phyloP scores from a whole-genome alignment of 768 basidiomycete species.

The Leccinum obscurum region DNA sequence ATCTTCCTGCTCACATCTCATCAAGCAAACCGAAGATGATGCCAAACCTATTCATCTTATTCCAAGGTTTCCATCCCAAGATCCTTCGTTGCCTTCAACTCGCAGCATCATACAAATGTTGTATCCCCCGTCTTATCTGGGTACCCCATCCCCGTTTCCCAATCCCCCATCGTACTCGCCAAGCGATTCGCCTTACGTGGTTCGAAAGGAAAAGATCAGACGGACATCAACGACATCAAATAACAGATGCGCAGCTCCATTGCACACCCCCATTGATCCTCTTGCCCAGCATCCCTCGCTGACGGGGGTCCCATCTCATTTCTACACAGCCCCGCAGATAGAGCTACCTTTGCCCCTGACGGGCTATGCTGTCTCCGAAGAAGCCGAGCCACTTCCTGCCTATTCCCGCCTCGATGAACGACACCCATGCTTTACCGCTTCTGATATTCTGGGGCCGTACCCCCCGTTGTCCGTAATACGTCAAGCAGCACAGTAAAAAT shows the following conservation, averaged over 20 bases:
- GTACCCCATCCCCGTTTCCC: slow-evolving; percentile 4
- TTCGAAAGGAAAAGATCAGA: not conserved
- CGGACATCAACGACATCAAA: not conserved
- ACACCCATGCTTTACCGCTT: slow-evolving; percentile 18
- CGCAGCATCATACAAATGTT: slow-evolving; percentile 27
- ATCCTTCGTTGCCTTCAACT: slow-evolving; percentile 18
- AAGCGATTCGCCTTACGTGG: not conserved
- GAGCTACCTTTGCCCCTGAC: not conserved
- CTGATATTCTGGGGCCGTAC: slow-evolving; percentile 29
- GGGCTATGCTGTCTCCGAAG: slow-evolving; percentile 3
- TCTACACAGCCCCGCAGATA: not conserved
- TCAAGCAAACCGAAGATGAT: slow-evolving; percentile 10
- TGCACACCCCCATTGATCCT: not conserved
- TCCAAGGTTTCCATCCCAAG: not conserved
- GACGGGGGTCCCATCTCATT: slow-evolving; percentile 19
- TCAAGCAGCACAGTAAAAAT: slow-evolving; percentile 1
- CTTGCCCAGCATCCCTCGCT: slow-evolving; percentile 14
- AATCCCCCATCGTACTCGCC: slow-evolving; percentile 25
- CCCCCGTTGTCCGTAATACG: slow-evolving; percentile 21
- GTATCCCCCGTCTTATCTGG: slow-evolving; percentile 26
- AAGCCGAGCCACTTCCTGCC: slow-evolving; percentile 18
- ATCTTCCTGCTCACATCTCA: slow-evolving; percentile 7
- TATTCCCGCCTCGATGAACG: slow-evolving; percentile 32
- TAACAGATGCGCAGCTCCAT: not conserved
- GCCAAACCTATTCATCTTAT: not conserved